phyloP scores from a whole-genome alignment of 176 grass and related monocot species.

The Cenchrus purpureus region DNA sequence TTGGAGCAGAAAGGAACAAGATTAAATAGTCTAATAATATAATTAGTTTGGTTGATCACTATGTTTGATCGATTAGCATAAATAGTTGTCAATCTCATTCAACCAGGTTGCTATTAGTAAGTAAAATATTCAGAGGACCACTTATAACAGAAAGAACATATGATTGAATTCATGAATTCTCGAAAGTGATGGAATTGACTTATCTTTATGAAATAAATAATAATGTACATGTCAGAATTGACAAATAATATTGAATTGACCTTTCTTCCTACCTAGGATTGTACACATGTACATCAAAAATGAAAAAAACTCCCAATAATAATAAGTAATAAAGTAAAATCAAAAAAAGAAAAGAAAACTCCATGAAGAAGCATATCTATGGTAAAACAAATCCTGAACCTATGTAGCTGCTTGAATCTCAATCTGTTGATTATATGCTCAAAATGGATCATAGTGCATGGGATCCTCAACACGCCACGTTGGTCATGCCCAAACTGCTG shows the following conservation, averaged over 20 bases:
- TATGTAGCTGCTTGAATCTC: background rate
- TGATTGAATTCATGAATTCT: too few relatives aligned
- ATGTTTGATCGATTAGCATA: too few relatives aligned
- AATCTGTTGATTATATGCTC: slow-evolving; percentile 10
- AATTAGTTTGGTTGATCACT: too few relatives aligned
- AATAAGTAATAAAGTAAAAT: too few relatives aligned
- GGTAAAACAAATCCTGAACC: background rate
- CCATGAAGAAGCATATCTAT: background rate
- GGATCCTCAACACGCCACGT: slow-evolving; percentile 49
- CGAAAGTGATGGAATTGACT: too few relatives aligned
- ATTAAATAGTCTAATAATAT: too few relatives aligned
- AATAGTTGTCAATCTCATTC: too few relatives aligned
- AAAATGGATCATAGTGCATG: slow-evolving; percentile 33
- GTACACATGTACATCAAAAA: background rate
- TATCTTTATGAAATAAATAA: too few relatives aligned
- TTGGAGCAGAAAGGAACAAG: too few relatives aligned
- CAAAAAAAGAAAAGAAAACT: background rate
- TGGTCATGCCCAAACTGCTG: slow-evolving; percentile 54
- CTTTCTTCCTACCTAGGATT: background rate
- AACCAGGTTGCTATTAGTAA: too few relatives aligned
- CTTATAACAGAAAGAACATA: too few relatives aligned
- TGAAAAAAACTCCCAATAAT: background rate
- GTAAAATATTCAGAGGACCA: too few relatives aligned
- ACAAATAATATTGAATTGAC: background rate
- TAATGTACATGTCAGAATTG: background rate